Evolutionary conservation across 2,329 filamentous ascomycete species (phyloP).

Genomic region (Pseudogymnoascus sp.): DNA sequence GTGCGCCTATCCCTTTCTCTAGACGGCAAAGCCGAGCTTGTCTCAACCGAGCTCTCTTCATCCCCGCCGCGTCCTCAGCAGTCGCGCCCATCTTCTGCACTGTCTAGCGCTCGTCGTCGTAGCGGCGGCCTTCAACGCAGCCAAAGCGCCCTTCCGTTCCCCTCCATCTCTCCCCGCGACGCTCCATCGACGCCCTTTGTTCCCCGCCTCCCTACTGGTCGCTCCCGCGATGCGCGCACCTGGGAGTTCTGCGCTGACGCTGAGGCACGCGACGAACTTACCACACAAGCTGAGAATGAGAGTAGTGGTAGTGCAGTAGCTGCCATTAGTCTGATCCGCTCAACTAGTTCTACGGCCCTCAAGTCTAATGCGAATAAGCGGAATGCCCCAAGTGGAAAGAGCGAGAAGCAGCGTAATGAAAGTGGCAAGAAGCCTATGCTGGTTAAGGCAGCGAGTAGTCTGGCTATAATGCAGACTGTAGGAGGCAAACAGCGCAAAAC

Average conservation of each 20-base stretch:
- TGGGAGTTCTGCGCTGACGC: constrained; percentile 90
- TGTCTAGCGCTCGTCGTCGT: constrained; percentile 34
- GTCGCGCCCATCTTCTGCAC: constrained; percentile 38
- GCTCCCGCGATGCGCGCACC: constrained; percentile 77
- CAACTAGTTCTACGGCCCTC: constrained; percentile 48
- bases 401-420: constrained; percentile 22
- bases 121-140: constrained; percentile 55
- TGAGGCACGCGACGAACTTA: constrained; percentile 68
- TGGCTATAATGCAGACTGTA: constrained; percentile 28
- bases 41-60: constrained; percentile 58
- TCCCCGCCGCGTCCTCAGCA: constrained; percentile 55
- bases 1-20: constrained; percentile 75
- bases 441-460: constrained; percentile 30
- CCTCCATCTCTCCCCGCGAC: constrained; percentile 49
- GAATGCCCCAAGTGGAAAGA: constrained; percentile 41
- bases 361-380: constrained; percentile 54
- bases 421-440: constrained; percentile 45
- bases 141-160: constrained; percentile 49
- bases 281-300: constrained; percentile 72
- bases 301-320: constrained; percentile 69
- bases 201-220: constrained; percentile 52
- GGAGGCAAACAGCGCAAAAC: constrained; percentile 27
- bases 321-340: constrained; percentile 72
- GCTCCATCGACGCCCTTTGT: constrained; percentile 26
- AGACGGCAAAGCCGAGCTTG: constrained; percentile 83